Conservation (phyloP, 306 rosid genomes). For the Sicyos baderoa region DNA sequence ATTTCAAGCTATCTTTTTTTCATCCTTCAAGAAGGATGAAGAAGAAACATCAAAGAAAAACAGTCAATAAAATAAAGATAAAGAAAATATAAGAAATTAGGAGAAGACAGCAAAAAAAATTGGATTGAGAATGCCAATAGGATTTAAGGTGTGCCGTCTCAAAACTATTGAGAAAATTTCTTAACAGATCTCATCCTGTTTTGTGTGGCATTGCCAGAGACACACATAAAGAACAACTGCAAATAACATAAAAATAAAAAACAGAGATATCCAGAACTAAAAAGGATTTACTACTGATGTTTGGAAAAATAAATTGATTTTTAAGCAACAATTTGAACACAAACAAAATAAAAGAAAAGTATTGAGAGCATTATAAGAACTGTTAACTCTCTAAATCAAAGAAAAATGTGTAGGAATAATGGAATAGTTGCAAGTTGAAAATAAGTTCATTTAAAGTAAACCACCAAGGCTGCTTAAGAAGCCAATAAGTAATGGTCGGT, state of each 20-base stretch:
- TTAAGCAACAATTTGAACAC: neutral
- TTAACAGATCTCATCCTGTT: neutral
- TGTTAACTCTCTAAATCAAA: neutral
- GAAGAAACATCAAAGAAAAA: no score
- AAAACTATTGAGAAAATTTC: neutral
- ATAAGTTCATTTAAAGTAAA: neutral
- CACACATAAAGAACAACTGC: neutral
- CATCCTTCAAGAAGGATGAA: no score
- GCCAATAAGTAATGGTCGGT: neutral
- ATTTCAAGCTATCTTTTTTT: neutral
- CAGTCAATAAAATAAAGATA: no score
- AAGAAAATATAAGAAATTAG: no score
- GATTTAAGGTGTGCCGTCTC: no score
- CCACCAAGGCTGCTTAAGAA: neutral
- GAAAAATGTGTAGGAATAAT: neutral
- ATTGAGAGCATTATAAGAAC: neutral
- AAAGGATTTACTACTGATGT: neutral
- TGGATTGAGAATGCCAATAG: no score
- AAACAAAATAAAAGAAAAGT: neutral
- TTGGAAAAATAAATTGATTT: neutral
- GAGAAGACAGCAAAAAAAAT: no score
- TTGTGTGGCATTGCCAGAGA: neutral
- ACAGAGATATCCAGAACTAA: neutral
- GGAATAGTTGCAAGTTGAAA: neutral
- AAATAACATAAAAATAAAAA: slow-evolving; percentile 3